These are phyloP conservation scores for Meira miltonrushii DNA, from an alignment of 1,284 basidiomycete species.

Conservation along the genomic window DNA sequence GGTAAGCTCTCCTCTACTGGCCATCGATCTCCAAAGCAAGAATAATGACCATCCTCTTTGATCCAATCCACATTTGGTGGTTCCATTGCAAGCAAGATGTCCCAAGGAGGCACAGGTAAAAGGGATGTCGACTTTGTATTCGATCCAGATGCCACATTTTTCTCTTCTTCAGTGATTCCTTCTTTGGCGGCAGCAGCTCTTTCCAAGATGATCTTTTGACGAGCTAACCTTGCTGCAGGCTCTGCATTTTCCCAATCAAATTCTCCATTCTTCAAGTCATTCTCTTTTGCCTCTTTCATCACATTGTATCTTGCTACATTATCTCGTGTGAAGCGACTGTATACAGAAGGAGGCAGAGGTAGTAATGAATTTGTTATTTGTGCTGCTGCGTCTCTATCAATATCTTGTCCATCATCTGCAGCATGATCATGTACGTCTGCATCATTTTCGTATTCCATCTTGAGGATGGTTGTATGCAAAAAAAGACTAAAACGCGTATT, in stretches of 20 bases:
- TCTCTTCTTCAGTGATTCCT: not conserved
- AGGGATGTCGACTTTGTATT: not conserved
- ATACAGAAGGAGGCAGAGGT: not conserved
- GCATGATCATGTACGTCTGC: not conserved
- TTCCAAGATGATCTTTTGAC: not conserved
- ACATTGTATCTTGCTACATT: not conserved
- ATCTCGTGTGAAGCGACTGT: not conserved
- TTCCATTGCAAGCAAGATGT: slow-evolving; percentile 28
- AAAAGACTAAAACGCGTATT: not conserved
- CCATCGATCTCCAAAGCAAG: slow-evolving; percentile 46
- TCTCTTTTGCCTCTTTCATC: not conserved
- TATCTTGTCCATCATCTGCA: not conserved
- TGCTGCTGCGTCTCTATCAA: not conserved
- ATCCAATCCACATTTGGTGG: slow-evolving; percentile 47
- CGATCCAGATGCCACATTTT: not conserved
- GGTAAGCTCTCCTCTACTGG: slow-evolving; percentile 17
- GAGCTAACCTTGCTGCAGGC: not conserved
- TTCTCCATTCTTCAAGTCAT: not conserved
- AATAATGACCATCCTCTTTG: slow-evolving; percentile 47
- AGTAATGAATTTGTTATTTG: not conserved
- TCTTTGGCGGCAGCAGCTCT: not conserved
- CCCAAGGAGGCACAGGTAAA: slow-evolving; percentile 23
- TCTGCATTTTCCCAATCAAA: slow-evolving; percentile 1
- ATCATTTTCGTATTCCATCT: not conserved
- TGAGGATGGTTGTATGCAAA: not conserved